phyloP scores from a whole-genome alignment of 352 stramenopile genomes.

The Phytopythium litorale region DNA sequence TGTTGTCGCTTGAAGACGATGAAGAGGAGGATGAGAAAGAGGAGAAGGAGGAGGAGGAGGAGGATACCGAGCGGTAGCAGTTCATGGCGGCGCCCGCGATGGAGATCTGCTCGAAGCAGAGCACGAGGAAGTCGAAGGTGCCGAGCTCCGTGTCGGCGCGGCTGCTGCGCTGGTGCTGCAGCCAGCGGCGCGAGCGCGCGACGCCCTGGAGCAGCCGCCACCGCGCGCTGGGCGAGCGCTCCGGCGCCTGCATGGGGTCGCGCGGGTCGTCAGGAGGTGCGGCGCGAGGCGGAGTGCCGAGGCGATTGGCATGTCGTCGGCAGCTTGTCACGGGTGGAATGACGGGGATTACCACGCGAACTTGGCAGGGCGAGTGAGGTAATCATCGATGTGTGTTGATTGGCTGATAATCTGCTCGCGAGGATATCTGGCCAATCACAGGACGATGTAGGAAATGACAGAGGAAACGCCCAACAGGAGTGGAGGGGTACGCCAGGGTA shows the following conservation, averaged over 20 bases:
- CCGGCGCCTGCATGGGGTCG: not conserved
- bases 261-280: not conserved
- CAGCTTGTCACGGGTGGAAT: not conserved
- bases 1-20: not conserved
- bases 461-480: not conserved
- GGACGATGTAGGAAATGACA: too few species aligned
- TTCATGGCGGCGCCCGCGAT: slow-evolving; percentile 30
- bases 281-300: not conserved
- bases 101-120: slow-evolving; percentile 28
- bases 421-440: not conserved
- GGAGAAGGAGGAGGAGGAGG: not conserved
- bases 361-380: not conserved
- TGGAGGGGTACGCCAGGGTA: not conserved
- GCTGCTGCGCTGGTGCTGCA: slow-evolving; percentile 15
- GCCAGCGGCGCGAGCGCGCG: slow-evolving; percentile 16
- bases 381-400: not conserved
- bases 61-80: slow-evolving; percentile 20
- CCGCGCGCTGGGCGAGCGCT: not conserved
- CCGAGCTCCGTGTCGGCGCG: slow-evolving; percentile 23
- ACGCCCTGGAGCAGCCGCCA: not conserved
- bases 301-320: not conserved
- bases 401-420: not conserved
- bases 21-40: not conserved
- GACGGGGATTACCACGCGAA: not conserved
- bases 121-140: slow-evolving; percentile 27